Conservation (phyloP, 2,329 filamentous ascomycete species). For the Neopestalotiopsis sp. region DNA sequence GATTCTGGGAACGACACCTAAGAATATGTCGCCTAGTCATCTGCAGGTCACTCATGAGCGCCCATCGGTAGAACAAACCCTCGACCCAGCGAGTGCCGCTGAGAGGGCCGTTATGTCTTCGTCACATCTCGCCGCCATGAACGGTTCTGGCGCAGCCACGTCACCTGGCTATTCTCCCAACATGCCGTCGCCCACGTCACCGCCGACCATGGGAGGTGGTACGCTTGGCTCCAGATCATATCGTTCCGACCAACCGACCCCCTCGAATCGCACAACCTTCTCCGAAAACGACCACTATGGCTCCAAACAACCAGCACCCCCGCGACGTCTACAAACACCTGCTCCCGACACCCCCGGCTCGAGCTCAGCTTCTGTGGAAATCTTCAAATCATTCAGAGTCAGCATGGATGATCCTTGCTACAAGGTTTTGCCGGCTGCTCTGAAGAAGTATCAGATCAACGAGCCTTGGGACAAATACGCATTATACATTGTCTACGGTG, state of each 20-base stretch:
- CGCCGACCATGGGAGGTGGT: conserved; percentile 58
- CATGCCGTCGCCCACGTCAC: conserved; percentile 73
- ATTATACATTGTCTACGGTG: conserved; percentile 97
- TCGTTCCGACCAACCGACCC: conserved; percentile 60
- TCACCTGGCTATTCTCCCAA: conserved; percentile 69
- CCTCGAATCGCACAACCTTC: conserved; percentile 62
- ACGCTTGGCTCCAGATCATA: conserved; percentile 68
- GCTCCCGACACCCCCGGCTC: conserved; percentile 65
- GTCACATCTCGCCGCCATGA: conserved; percentile 73
- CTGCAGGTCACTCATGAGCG: conserved; percentile 72
- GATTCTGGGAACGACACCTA: conserved; percentile 73
- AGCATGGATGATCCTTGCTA: conserved; percentile 98
- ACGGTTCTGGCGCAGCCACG: conserved; percentile 60
- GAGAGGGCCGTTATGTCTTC: conserved; percentile 71
- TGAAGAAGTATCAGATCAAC: conserved; percentile 98
- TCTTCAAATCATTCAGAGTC: conserved; percentile 98
- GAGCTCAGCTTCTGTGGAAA: conserved; percentile 76
- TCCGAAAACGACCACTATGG: conserved; percentile 54
- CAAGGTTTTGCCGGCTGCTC: conserved; percentile 92
- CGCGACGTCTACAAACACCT: conserved; percentile 66
- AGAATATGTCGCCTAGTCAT: conserved; percentile 77
- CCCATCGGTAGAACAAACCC: conserved; percentile 64
- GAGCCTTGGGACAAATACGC: conserved; percentile 98
- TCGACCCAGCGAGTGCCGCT: conserved; percentile 74
- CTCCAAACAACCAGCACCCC: conserved; percentile 46